Conservation (phyloP, 2,329 filamentous ascomycete genomes). For the Monosporascus sp. region DNA sequence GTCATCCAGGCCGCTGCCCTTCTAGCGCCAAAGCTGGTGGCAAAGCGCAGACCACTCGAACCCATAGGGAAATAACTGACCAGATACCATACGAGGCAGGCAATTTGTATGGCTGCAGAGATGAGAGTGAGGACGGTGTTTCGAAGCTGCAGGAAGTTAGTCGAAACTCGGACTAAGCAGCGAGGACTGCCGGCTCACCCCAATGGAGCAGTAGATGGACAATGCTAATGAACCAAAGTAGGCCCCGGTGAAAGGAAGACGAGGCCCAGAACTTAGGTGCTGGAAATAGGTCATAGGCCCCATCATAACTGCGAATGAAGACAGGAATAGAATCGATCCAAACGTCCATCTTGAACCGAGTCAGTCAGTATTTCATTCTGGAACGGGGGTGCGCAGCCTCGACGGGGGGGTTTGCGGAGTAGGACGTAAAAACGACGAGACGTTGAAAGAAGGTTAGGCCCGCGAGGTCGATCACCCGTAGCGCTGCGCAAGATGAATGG, state of each 20-base stretch:
- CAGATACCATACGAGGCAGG: conserved; percentile 83
- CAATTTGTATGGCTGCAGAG: conserved; percentile 76
- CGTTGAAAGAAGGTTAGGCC: conserved; percentile 17
- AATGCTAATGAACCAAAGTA: conserved; percentile 91
- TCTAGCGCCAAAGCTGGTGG: conserved; percentile 78
- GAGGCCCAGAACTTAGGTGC: conserved; percentile 77
- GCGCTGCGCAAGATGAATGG: conserved; percentile 19
- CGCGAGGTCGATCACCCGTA: conserved; percentile 18
- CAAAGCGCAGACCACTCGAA: conserved; percentile 77
- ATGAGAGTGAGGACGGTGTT: conserved; percentile 81
- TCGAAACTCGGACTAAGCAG: not conserved
- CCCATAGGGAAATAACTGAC: conserved; percentile 99
- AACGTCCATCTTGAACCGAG: conserved; percentile 73
- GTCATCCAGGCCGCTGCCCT: conserved; percentile 86
- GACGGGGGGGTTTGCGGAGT: conserved; percentile 1
- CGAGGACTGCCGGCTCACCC: conserved; percentile 57
- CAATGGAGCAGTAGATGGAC: conserved; percentile 87
- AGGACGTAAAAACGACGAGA: conserved; percentile 1
- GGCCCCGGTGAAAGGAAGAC: conserved; percentile 86
- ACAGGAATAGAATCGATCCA: conserved; percentile 83
- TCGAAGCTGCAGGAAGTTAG: conserved; percentile 57
- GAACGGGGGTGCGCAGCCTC: conserved; percentile 2
- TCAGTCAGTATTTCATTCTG: conserved; percentile 24
- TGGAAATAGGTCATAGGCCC: conserved; percentile 76
- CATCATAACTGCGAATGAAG: conserved; percentile 92